A percentile compares a stretch with the other conserved stretches of the same genome.
Evolutionary conservation across 768 basidiomycete genomes (phyloP).

Genomic region (Rhodotorula graminis): DNA sequence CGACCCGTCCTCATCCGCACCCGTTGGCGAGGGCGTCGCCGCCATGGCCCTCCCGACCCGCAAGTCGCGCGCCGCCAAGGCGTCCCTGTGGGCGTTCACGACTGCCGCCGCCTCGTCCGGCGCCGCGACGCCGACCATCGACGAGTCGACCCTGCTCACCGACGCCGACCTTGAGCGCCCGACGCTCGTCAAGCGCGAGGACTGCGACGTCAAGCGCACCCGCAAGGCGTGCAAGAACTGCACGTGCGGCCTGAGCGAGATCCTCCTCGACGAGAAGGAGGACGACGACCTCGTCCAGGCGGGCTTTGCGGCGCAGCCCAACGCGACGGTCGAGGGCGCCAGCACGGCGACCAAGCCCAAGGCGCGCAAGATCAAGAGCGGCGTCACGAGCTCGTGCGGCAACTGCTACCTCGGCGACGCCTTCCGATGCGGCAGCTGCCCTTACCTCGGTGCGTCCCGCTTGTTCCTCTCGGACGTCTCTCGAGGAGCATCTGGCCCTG

Average conservation of each 20-base stretch:
- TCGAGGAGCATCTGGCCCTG: no score
- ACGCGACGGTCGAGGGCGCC: slow-evolving; percentile 40
- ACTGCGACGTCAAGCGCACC: slow-evolving; percentile 45
- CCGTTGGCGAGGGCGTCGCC: not conserved
- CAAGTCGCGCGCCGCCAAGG: slow-evolving; percentile 67
- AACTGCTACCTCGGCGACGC: slow-evolving; percentile 97
- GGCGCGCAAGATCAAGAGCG: slow-evolving; percentile 39
- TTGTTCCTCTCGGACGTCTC: not conserved
- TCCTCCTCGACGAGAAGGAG: slow-evolving; percentile 72
- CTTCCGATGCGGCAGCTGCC: slow-evolving; percentile 91
- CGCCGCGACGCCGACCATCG: slow-evolving; percentile 63
- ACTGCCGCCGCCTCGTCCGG: slow-evolving; percentile 31
- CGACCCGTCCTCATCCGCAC: slow-evolving; percentile 9
- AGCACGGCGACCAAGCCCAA: slow-evolving; percentile 38
- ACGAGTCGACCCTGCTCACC: slow-evolving; percentile 77
- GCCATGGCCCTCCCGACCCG: slow-evolving; percentile 52
- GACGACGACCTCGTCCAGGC: slow-evolving; percentile 52
- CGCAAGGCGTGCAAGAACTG: slow-evolving; percentile 90
- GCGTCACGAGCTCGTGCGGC: slow-evolving; percentile 90
- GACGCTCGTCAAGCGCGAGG: slow-evolving; percentile 40
- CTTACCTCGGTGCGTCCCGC: slow-evolving; percentile 86
- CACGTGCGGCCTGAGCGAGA: slow-evolving; percentile 89
- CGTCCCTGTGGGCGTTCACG: slow-evolving; percentile 79
- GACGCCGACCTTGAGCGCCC: slow-evolving; percentile 75
- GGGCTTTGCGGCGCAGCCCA: slow-evolving; percentile 44